Evolutionary conservation across 805 yeast species (phyloP).

Genomic region (Kodamaea jinghongensis): DNA sequence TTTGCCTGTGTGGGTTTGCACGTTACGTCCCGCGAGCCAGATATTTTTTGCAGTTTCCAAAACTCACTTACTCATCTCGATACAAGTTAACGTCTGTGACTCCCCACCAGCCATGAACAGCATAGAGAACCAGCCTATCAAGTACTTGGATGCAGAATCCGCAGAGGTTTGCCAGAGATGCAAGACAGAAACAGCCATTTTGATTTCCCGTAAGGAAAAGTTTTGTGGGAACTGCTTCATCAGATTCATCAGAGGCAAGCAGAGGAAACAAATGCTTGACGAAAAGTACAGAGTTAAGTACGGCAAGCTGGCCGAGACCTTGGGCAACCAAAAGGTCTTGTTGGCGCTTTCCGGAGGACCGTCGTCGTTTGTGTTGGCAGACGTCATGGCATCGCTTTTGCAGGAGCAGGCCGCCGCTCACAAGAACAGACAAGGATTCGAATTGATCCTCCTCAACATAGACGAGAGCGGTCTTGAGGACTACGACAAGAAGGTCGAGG

Average conservation of each 20-base stretch:
- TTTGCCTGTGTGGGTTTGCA: neutral
- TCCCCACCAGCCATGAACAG: constrained; percentile 4
- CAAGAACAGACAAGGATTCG: constrained; percentile 68
- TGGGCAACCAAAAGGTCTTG: constrained; percentile 44
- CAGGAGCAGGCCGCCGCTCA: constrained; percentile 61
- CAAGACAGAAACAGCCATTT: constrained; percentile 37
- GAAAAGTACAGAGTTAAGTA: constrained; percentile 73
- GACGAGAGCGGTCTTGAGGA: constrained; percentile 31
- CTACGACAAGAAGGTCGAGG: constrained; percentile 16
- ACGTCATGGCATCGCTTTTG: constrained; percentile 59
- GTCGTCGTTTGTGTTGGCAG: constrained; percentile 66
- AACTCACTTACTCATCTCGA: neutral
- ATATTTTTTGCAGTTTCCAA: constrained; percentile 2
- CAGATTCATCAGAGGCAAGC: constrained; percentile 73
- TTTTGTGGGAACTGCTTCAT: constrained; percentile 69
- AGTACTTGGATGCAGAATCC: constrained; percentile 17
- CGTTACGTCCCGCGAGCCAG: no score
- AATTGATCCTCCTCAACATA: constrained; percentile 49
- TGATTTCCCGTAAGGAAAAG: constrained; percentile 58
- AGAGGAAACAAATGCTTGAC: constrained; percentile 71
- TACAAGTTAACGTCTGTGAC: neutral
- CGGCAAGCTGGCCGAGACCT: constrained; percentile 36
- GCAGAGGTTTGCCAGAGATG: constrained; percentile 48
- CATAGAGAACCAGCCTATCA: constrained; percentile 11
- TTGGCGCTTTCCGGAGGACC: constrained; percentile 66